These are phyloP conservation scores for Pseudotulostoma volvatum DNA, from an alignment of 495 filamentous ascomycete species.

Conservation along the genomic window DNA sequence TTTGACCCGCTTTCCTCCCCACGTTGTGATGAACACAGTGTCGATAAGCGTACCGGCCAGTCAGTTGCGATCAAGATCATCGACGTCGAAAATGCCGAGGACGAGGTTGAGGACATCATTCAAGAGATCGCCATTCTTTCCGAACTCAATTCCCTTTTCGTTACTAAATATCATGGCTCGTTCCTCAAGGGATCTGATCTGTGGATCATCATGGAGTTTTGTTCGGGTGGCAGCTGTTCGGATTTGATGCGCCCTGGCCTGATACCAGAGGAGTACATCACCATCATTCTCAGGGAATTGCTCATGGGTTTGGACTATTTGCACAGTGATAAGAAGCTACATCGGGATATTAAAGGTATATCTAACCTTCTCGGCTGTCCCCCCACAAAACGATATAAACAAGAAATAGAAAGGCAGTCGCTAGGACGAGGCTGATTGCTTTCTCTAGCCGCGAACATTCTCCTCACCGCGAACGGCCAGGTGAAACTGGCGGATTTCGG, in stretches of 20 bases:
- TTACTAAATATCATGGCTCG: constrained; percentile 93
- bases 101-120: constrained; percentile 98
- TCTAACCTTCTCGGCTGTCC: too few species aligned
- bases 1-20: too few species aligned
- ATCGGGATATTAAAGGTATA: constrained; percentile 90
- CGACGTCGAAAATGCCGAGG: constrained; percentile 94
- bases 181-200: constrained; percentile 88
- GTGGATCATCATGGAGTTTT: constrained; percentile 97
- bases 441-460: constrained; percentile 88
- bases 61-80: constrained; percentile 92
- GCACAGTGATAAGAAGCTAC: constrained; percentile 86
- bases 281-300: constrained; percentile 81
- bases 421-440: too few species aligned
- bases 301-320: constrained; percentile 83
- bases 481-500: constrained; percentile 97
- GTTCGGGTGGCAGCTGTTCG: constrained; percentile 79
- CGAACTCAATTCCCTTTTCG: constrained; percentile 81
- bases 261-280: constrained; percentile 88
- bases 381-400: too few species aligned
- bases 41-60: constrained; percentile 71
- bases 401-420: too few species aligned
- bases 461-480: constrained; percentile 75
- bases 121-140: constrained; percentile 94
- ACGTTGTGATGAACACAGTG: constrained; percentile 26
- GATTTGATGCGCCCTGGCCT: constrained; percentile 82